Percentiles rank a stretch among this genome's conserved stretches.
phyloP scores from a whole-genome alignment of 2,329 filamentous ascomycete species.

The Colletotrichum tabaci region DNA sequence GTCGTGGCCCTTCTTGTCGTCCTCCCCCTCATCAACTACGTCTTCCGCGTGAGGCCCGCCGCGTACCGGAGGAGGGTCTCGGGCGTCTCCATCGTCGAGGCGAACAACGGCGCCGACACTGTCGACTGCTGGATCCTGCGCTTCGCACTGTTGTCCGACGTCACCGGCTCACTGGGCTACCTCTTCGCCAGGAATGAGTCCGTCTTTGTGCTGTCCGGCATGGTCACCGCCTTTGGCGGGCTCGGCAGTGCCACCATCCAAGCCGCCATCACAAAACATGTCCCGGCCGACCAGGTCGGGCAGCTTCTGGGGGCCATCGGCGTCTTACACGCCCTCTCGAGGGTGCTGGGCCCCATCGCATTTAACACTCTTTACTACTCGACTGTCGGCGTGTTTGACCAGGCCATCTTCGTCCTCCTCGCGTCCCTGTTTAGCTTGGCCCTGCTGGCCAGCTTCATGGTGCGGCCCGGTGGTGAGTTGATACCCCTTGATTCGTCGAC shows the following conservation, averaged over 20 bases:
- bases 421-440: slow-evolving; percentile 76
- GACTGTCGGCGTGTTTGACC: slow-evolving; percentile 84
- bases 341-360: slow-evolving; percentile 83
- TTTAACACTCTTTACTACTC: slow-evolving; percentile 90
- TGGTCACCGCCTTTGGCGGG: slow-evolving; percentile 83
- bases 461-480: slow-evolving; percentile 81
- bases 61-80: slow-evolving; percentile 58
- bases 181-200: slow-evolving; percentile 72
- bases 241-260: slow-evolving; percentile 90
- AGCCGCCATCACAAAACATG: slow-evolving; percentile 89
- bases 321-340: slow-evolving; percentile 84
- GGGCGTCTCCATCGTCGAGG: slow-evolving; percentile 57
- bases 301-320: slow-evolving; percentile 92
- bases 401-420: slow-evolving; percentile 87
- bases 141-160: slow-evolving; percentile 81
- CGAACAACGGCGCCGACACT: slow-evolving; percentile 78
- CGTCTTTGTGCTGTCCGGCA: slow-evolving; percentile 80
- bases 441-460: slow-evolving; percentile 77
- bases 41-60: slow-evolving; percentile 74
- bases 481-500: neutral
- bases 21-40: slow-evolving; percentile 82
- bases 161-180: slow-evolving; percentile 83
- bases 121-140: slow-evolving; percentile 86
- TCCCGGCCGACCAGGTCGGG: slow-evolving; percentile 85
- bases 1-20: slow-evolving; percentile 82